phyloP scores from a whole-genome alignment of 331 rosid species.

The Quercus tomentella region DNA sequence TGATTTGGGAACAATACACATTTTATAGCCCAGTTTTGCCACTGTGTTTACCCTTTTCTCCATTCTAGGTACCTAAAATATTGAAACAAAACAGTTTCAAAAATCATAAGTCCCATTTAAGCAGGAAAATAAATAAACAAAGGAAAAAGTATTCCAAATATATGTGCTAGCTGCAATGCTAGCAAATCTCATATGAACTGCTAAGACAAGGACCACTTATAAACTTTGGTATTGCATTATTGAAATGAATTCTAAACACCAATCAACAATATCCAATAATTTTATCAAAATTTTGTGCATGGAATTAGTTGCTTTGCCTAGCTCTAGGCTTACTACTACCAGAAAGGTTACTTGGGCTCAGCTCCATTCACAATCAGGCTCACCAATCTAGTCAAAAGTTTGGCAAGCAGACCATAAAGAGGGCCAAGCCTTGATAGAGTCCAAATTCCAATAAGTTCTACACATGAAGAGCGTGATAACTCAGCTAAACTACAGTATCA shows the following conservation, averaged over 20 bases:
- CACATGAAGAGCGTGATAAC: too few species aligned
- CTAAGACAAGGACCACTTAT: background rate
- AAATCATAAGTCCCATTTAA: background rate
- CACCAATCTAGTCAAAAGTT: background rate
- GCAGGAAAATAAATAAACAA: background rate
- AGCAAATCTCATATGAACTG: background rate
- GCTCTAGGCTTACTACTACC: background rate
- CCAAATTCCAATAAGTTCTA: background rate
- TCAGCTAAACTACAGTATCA: too few species aligned
- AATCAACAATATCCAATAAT: background rate
- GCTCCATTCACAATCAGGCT: background rate
- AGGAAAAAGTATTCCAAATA: background rate
- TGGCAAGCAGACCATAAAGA: background rate
- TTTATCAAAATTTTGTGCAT: background rate
- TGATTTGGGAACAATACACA: slow-evolving; percentile 65
- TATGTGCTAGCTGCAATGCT: background rate
- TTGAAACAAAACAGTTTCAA: background rate
- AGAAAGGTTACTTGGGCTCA: background rate
- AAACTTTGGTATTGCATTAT: background rate
- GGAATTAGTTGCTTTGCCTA: background rate
- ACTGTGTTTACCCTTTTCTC: slow-evolving; percentile 74
- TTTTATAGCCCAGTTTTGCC: slow-evolving; percentile 76
- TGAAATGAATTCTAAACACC: background rate
- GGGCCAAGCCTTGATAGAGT: background rate
- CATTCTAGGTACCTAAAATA: slow-evolving; percentile 70